phyloP scores from a whole-genome alignment of 441 rosid genomes.

The Jatropha multifida region DNA sequence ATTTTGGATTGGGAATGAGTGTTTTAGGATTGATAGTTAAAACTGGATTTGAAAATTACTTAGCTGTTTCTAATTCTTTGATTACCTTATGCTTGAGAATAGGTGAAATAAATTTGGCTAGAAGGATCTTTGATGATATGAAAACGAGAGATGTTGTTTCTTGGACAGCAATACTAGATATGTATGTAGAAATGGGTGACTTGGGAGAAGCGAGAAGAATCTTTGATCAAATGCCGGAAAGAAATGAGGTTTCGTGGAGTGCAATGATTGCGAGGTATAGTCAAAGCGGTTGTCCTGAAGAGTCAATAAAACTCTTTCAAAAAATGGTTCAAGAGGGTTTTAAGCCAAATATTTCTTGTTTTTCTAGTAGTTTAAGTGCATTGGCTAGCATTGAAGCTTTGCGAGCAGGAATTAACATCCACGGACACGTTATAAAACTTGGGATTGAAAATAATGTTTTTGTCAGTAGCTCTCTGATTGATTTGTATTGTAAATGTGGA shows the following conservation, averaged over 20 bases:
- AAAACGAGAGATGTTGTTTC: slow-evolving; percentile 50
- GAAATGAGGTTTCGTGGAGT: slow-evolving; percentile 45
- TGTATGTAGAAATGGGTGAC: slow-evolving; percentile 41
- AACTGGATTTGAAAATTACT: slow-evolving; percentile 42
- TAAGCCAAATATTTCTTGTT: slow-evolving; percentile 42
- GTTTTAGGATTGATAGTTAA: slow-evolving; percentile 47
- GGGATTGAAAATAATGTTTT: slow-evolving; percentile 42
- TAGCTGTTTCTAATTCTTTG: slow-evolving; percentile 55
- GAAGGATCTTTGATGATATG: slow-evolving; percentile 46
- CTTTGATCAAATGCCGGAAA: slow-evolving; percentile 52
- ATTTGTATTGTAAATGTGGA: slow-evolving; percentile 53
- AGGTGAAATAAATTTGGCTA: slow-evolving; percentile 40
- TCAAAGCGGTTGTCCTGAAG: slow-evolving; percentile 51
- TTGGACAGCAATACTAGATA: slow-evolving; percentile 58
- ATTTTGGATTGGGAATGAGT: slow-evolving; percentile 39
- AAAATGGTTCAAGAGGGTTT: slow-evolving; percentile 40
- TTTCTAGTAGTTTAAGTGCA: slow-evolving; percentile 40
- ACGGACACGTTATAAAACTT: slow-evolving; percentile 37
- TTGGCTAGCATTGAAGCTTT: slow-evolving; percentile 39
- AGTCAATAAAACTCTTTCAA: slow-evolving; percentile 45
- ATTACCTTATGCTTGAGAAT: slow-evolving; percentile 49
- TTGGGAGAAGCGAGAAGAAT: slow-evolving; percentile 46
- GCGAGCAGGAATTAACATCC: slow-evolving; percentile 40
- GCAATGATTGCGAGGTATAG: slow-evolving; percentile 51
- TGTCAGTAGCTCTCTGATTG: slow-evolving; percentile 44